These are phyloP conservation scores for Trypanosomatidae sp. DNA, from an alignment of 208 protist species.

Conservation along the genomic window DNA sequence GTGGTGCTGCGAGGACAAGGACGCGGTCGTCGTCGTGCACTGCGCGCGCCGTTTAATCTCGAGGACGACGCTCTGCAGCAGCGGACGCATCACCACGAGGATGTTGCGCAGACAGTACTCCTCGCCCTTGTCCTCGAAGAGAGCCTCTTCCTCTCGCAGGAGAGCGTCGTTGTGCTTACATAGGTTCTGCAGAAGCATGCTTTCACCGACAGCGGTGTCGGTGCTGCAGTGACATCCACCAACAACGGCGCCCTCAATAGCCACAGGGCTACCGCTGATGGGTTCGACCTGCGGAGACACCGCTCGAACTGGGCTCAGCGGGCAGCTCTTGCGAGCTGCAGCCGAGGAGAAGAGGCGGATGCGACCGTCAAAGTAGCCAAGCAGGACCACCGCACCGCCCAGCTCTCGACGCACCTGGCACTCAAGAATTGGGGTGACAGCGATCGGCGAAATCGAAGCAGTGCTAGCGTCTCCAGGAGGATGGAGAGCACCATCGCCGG, in stretches of 20 bases:
- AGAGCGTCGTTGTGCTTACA: constrained; percentile 19
- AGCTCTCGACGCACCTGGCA: constrained; percentile 50
- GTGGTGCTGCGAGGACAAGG: neutral
- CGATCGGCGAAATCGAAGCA: neutral
- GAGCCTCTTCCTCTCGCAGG: constrained; percentile 16
- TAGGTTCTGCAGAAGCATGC: constrained; percentile 12
- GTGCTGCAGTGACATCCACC: neutral
- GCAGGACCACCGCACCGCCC: constrained; percentile 46
- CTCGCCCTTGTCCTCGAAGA: constrained; percentile 33
- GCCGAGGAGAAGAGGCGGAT: constrained; percentile 12
- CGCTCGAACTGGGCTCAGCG: constrained; percentile 8
- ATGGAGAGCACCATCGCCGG: neutral
- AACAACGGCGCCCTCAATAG: neutral
- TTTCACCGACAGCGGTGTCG: constrained; percentile 7
- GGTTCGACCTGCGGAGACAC: neutral
- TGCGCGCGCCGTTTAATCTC: constrained; percentile 23
- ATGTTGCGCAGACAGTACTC: constrained; percentile 36
- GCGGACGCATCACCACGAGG: constrained; percentile 19
- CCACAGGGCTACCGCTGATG: neutral
- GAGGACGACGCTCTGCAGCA: constrained; percentile 32
- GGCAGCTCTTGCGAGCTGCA: constrained; percentile 15
- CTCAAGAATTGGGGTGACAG: constrained; percentile 20
- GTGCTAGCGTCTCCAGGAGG: neutral
- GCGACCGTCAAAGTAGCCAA: constrained; percentile 39
- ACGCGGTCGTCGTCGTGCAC: neutral